Evolutionary conservation across 768 basidiomycete genomes (phyloP).

Genomic region (Asterophora parasitica): DNA sequence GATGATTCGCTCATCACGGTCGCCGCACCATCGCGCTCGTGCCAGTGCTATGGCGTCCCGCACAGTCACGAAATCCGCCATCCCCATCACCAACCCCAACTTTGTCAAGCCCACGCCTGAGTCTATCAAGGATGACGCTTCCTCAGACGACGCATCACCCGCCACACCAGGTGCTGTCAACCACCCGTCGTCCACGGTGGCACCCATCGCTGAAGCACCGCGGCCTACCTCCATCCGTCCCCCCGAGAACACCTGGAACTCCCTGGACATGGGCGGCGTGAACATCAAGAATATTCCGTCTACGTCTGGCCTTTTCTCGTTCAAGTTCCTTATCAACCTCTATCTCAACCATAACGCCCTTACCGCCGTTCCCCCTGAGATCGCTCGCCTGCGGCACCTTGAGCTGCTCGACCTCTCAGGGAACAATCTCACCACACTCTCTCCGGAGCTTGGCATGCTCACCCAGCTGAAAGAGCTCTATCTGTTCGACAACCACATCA

Average conservation of each 20-base stretch:
- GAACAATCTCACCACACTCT: slow-evolving; percentile 74
- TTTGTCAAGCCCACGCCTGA: slow-evolving; percentile 46
- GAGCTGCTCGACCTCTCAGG: slow-evolving; percentile 89
- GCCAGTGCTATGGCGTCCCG: slow-evolving; percentile 94
- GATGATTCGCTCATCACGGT: slow-evolving; percentile 81
- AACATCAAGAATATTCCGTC: slow-evolving; percentile 86
- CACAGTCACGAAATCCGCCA: slow-evolving; percentile 79
- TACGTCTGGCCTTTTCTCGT: slow-evolving; percentile 70
- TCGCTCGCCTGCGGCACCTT: slow-evolving; percentile 78
- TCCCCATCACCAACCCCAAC: slow-evolving; percentile 91
- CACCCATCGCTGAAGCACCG: slow-evolving; percentile 64
- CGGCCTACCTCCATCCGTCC: slow-evolving; percentile 61
- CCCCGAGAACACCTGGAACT: slow-evolving; percentile 79
- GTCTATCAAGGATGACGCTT: slow-evolving; percentile 26
- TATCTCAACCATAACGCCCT: slow-evolving; percentile 96
- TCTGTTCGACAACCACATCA: slow-evolving; percentile 93
- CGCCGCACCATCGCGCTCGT: slow-evolving; percentile 91
- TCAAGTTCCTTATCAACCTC: slow-evolving; percentile 89
- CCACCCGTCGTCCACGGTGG: slow-evolving; percentile 74
- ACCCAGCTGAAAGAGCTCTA: slow-evolving; percentile 87
- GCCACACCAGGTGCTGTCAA: slow-evolving; percentile 30
- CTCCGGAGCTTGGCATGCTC: slow-evolving; percentile 88
- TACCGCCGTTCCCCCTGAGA: slow-evolving; percentile 71
- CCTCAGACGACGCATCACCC: slow-evolving; percentile 27
- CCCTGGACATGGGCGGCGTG: slow-evolving; percentile 95